Base-by-base conservation (phyloP, 164 flowering plant genomes). In the Macadamia integrifolia region DNA sequence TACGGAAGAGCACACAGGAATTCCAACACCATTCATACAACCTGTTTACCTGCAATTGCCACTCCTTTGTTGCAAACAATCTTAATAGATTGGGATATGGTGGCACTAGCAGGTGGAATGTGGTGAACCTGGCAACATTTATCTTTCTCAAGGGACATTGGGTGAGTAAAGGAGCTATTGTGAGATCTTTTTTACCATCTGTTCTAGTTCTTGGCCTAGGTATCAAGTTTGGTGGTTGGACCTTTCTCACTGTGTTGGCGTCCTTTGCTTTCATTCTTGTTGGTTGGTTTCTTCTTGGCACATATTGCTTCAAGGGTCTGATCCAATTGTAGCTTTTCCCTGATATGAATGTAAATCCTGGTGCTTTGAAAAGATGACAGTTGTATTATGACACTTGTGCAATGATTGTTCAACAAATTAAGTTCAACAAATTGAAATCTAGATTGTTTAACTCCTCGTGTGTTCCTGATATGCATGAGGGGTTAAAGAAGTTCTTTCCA, bases 11-110 rank as follows among this genome's bases (percentile, higher is more conserved):
- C 82, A 94, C 90, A 0, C 92, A 84, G 71, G 97, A 92, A 65
- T 94, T 80, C 76, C 99, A 94, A 66, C 95, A 94, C 82, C 81
- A 72, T 17, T 74, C 87, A 13, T 94, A 94, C 87, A 92, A 77
- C 73, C 78, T 94, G 31, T 80, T 94, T 3, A 87, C 97, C 8
- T 94, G 99, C 86, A 94, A 94, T 72, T 94, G 97, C 80, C 99
- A 94, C 76, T 92, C 96, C 10, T 94, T 85, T 66, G 99, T 92
- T 1, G 95, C 92, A 42, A 88, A 90, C 80, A 84, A 79, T 70
- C 83, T 92, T 17, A 94, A 94, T 83, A 79, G 90, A 70, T 60
- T 92, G 73, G 78, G 81, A 50, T 86, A 86, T 62, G 74, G 69
- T 49, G 80, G 80, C 29, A n/a, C 80, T 42, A 81, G 86, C 55